Evolutionary conservation across 805 yeast genomes (phyloP).

Genomic region (Lachancea quebecensis): DNA sequence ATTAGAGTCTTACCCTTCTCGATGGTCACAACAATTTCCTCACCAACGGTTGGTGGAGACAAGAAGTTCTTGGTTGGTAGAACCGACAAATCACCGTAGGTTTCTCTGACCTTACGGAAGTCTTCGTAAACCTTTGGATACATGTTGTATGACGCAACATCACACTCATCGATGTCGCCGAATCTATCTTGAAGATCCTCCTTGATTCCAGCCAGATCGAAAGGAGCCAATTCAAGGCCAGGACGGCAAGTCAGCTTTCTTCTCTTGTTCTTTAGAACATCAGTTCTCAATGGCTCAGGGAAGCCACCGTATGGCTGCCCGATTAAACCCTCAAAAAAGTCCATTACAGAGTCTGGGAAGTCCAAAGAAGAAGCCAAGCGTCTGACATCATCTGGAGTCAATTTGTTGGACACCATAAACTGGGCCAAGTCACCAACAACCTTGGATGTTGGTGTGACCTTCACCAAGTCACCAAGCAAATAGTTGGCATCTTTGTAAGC

Average conservation of each 20-base stretch:
- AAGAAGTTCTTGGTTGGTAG: constrained; percentile 89
- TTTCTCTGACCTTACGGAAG: constrained; percentile 63
- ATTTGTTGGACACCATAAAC: constrained; percentile 95
- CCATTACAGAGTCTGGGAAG: constrained; percentile 97
- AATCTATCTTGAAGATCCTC: constrained; percentile 71
- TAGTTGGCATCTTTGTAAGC: constrained; percentile 89
- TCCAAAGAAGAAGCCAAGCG: constrained; percentile 85
- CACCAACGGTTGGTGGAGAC: constrained; percentile 79
- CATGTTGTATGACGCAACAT: constrained; percentile 94
- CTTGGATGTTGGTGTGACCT: constrained; percentile 99
- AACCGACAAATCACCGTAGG: constrained; percentile 88
- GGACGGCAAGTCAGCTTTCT: constrained; percentile 85
- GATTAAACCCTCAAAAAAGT: constrained; percentile 98
- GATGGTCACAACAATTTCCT: constrained; percentile 82
- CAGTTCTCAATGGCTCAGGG: constrained; percentile 97
- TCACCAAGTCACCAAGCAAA: constrained; percentile 91
- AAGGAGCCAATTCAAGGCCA: constrained; percentile 82
- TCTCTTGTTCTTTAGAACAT: constrained; percentile 86
- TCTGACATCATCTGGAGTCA: constrained; percentile 76
- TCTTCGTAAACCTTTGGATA: constrained; percentile 96
- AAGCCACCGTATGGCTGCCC: constrained; percentile 99
- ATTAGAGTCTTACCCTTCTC: constrained; percentile 93
- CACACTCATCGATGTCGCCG: constrained; percentile 75
- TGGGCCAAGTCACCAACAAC: constrained; percentile 99
- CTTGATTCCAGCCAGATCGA: constrained; percentile 65